Evolutionary conservation across 2,329 filamentous ascomycete species (phyloP).

Genomic region (Neophaeococcomyces aloes): DNA sequence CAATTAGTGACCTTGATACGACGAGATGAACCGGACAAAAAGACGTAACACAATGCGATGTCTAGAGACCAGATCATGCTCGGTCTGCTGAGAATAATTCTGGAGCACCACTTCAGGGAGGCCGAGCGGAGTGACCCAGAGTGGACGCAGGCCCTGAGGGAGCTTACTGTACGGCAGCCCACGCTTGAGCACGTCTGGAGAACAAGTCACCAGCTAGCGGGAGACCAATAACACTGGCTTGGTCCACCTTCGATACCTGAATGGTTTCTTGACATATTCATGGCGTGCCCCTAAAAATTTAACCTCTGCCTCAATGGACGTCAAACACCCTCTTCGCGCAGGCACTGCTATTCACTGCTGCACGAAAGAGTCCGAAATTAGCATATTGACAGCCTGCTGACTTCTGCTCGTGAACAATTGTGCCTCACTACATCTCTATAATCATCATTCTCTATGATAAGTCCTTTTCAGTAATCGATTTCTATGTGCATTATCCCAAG

Average conservation of each 20-base stretch:
- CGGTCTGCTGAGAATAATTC: conserved; percentile 5
- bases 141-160: neutral
- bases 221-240: neutral
- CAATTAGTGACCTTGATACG: too few species aligned
- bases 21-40: neutral
- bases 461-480: too few species aligned
- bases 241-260: neutral
- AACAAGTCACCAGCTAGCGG: neutral
- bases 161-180: too few species aligned
- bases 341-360: neutral
- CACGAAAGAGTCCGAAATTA: neutral
- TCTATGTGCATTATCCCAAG: neutral
- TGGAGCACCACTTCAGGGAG: conserved; percentile 3
- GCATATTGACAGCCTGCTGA: too few species aligned
- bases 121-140: conserved; percentile 6
- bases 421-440: too few species aligned
- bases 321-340: neutral
- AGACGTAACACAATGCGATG: neutral
- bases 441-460: too few species aligned
- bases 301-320: neutral
- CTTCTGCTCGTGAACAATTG: too few species aligned
- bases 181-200: neutral
- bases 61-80: conserved; percentile 2
- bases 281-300: conserved; percentile 4
- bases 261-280: neutral